Evolutionary conservation across 129 eudicot genomes (phyloP).

Genomic region (Helianthus annuus): HanXRQr2.0-SUNRISE NC_035441.2:58570475-58570974

Average conservation of each 20-base stretch:
- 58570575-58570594: slow-evolving; percentile 23
- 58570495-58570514: slow-evolving; percentile 37
- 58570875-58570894: not conserved
- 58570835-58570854: slow-evolving; percentile 36
- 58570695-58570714: not conserved
- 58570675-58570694: slow-evolving; percentile 17
- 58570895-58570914: not conserved
- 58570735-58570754: slow-evolving; percentile 20
- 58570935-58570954: no score
- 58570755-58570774: slow-evolving; percentile 38
- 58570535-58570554: slow-evolving; percentile 30
- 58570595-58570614: slow-evolving; percentile 32
- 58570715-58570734: not conserved
- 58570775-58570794: slow-evolving; percentile 27
- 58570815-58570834: slow-evolving; percentile 32
- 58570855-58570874: not conserved
- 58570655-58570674: slow-evolving; percentile 50
- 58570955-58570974: not conserved
- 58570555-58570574: slow-evolving; percentile 16
- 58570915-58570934: not conserved
- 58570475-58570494: slow-evolving; percentile 35
- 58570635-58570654: slow-evolving; percentile 30
- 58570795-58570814: slow-evolving; percentile 37
- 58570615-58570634: slow-evolving; percentile 44
- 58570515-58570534: slow-evolving; percentile 32